phyloP scores from a whole-genome alignment of 2,329 filamentous ascomycete species.

The Hypoxylon sp. region DNA sequence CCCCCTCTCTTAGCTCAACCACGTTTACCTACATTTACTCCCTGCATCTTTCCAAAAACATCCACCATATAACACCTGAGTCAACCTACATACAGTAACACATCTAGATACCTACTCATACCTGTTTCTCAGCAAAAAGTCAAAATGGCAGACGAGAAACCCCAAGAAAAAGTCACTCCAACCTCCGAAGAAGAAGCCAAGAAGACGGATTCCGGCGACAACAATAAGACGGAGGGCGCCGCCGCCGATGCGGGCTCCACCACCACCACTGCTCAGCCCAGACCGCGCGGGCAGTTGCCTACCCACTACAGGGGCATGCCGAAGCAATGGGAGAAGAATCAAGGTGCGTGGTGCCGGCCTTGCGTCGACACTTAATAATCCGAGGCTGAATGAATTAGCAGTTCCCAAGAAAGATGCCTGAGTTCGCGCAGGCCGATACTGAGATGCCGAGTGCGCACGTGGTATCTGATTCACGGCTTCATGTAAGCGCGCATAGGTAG shows the following conservation, averaged over 20 bases:
- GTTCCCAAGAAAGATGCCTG: slow-evolving; percentile 43
- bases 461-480: background rate
- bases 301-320: slow-evolving; percentile 49
- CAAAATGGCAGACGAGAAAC: slow-evolving; percentile 38
- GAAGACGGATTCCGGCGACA: slow-evolving; percentile 30
- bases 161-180: slow-evolving; percentile 24
- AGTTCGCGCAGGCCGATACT: background rate
- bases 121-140: background rate
- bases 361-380: background rate
- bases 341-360: slow-evolving; percentile 21
- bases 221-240: slow-evolving; percentile 36
- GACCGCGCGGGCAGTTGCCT: slow-evolving; percentile 39
- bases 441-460: background rate
- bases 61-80: slow-evolving; percentile 1
- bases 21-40: background rate
- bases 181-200: slow-evolving; percentile 20
- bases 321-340: slow-evolving; percentile 49
- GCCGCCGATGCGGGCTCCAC: slow-evolving; percentile 27
- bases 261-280: slow-evolving; percentile 10
- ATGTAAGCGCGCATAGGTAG: background rate
- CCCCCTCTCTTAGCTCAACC: background rate
- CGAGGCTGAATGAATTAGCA: slow-evolving; percentile 32
- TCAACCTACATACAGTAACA: slow-evolving; percentile 19
- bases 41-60: background rate
- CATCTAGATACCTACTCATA: slow-evolving; percentile 1